Conservation (phyloP, 2,329 filamentous ascomycete genomes). For the Ceratocystis smalleyi region DNA sequence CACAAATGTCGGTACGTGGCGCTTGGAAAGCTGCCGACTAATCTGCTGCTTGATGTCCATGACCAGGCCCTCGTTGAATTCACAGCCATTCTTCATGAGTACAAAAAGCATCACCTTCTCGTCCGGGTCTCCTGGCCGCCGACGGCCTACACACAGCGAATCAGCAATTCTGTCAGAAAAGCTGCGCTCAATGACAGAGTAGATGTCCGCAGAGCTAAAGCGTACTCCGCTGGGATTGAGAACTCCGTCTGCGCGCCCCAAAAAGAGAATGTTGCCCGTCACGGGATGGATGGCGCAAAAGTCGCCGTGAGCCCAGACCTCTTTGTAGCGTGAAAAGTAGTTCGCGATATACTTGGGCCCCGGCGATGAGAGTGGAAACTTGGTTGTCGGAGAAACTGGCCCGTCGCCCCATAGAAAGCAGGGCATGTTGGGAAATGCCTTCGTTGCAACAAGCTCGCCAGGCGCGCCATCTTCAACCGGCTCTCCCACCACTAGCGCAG, state of each 20-base stretch:
- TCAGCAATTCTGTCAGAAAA: conserved; percentile 51
- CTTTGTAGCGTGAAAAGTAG: conserved; percentile 46
- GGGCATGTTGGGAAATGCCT: conserved; percentile 62
- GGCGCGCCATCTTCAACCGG: conserved; percentile 43
- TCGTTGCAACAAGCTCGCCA: conserved; percentile 58
- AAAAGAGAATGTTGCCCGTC: conserved; percentile 49
- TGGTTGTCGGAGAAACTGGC: conserved; percentile 21
- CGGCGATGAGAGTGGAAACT: conserved; percentile 22
- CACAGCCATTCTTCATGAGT: conserved; percentile 39
- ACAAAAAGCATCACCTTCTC: conserved; percentile 42
- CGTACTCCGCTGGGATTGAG: conserved; percentile 65
- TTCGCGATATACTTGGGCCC: conserved; percentile 43
- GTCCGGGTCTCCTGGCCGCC: conserved; percentile 41
- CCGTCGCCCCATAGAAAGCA: conserved; percentile 47
- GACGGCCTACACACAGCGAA: conserved; percentile 66
- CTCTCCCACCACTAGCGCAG: conserved; percentile 28
- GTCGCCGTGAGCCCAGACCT: conserved; percentile 72
- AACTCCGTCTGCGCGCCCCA: conserved; percentile 62
- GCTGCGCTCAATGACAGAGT: conserved; percentile 51
- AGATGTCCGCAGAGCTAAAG: conserved; percentile 70
- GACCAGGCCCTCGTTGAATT: conserved; percentile 40
- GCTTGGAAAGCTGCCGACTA: conserved; percentile 46
- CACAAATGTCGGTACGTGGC: conserved; percentile 64
- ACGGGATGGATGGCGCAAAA: conserved; percentile 56
- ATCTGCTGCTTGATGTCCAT: conserved; percentile 49